These are phyloP conservation scores for Fraxinus baroniana DNA, from an alignment of 305 asterid genomes.

Conservation along the genomic window DNA sequence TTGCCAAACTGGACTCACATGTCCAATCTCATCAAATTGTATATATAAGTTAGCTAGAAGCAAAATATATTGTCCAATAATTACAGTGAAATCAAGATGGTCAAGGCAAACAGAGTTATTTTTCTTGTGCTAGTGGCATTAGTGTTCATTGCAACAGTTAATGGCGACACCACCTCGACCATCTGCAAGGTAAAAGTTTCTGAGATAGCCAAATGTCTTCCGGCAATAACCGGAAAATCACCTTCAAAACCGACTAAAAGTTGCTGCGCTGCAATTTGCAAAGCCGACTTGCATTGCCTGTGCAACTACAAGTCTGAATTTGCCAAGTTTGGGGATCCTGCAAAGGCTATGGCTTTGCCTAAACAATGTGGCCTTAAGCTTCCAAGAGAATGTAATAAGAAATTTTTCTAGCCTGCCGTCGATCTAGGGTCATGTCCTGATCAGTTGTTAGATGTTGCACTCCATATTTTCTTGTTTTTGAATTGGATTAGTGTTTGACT, in stretches of 20 bases:
- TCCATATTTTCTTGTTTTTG: neutral
- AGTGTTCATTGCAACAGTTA: neutral
- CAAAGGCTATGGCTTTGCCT: conserved; percentile 50
- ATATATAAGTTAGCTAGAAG: neutral
- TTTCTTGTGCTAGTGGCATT: conserved; percentile 18
- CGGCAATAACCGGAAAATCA: conserved; percentile 42
- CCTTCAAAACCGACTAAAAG: conserved; percentile 40
- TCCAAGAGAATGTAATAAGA: conserved; percentile 34
- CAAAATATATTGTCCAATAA: neutral
- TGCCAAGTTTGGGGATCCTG: conserved; percentile 37
- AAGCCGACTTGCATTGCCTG: conserved; percentile 44
- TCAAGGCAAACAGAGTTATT: neutral
- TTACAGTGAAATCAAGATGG: conserved; percentile 16
- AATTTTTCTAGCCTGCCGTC: neutral
- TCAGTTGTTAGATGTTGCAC: neutral
- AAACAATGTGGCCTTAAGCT: conserved; percentile 33
- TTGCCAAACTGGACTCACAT: conserved; percentile 20
- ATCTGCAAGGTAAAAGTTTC: conserved; percentile 43
- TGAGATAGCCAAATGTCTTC: conserved; percentile 44
- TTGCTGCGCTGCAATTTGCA: conserved; percentile 40
- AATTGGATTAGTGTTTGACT: neutral
- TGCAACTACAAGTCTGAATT: conserved; percentile 44
- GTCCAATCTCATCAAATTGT: neutral
- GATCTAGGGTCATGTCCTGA: neutral
- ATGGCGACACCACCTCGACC: conserved; percentile 5